phyloP scores from a whole-genome alignment of 2,329 filamentous ascomycete genomes.

The Ophiostoma perfectum region DNA sequence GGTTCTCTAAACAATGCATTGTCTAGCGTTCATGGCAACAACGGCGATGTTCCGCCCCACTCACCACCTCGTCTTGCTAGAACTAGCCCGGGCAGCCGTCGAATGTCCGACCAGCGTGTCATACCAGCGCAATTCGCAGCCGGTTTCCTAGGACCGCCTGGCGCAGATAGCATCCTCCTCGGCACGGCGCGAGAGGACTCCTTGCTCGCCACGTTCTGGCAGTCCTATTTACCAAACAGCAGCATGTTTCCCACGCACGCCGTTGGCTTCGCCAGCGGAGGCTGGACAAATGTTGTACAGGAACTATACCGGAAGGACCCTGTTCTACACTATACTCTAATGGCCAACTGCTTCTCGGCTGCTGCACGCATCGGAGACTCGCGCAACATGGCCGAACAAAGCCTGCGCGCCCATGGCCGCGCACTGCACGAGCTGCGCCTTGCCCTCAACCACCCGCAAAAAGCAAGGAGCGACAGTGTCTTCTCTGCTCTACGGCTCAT shows the following conservation, averaged over 20 bases:
- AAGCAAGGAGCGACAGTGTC: constrained; percentile 26
- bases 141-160: background rate
- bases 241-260: constrained; percentile 21
- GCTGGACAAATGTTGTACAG: constrained; percentile 27
- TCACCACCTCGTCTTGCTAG: background rate
- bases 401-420: constrained; percentile 25
- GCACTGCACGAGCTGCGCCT: constrained; percentile 25
- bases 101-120: constrained; percentile 16
- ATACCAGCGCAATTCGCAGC: constrained; percentile 14
- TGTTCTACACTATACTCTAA: constrained; percentile 25
- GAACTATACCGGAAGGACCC: constrained; percentile 24
- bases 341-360: constrained; percentile 26
- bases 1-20: background rate
- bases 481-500: constrained; percentile 27
- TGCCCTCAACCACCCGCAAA: constrained; percentile 23
- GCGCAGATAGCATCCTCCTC: constrained; percentile 19
- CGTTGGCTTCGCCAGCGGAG: constrained; percentile 23
- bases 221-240: constrained; percentile 26
- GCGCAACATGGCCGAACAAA: constrained; percentile 24
- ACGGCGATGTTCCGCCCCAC: background rate
- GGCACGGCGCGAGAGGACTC: constrained; percentile 21
- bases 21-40: background rate
- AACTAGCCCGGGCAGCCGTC: constrained; percentile 5
- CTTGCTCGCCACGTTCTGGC: constrained; percentile 25
- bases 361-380: constrained; percentile 20